Percentiles rank a stretch among this genome's conserved stretches.
Evolutionary conservation across 441 rosid genomes (phyloP).

Genomic region (Erysimum pusillum): DNA sequence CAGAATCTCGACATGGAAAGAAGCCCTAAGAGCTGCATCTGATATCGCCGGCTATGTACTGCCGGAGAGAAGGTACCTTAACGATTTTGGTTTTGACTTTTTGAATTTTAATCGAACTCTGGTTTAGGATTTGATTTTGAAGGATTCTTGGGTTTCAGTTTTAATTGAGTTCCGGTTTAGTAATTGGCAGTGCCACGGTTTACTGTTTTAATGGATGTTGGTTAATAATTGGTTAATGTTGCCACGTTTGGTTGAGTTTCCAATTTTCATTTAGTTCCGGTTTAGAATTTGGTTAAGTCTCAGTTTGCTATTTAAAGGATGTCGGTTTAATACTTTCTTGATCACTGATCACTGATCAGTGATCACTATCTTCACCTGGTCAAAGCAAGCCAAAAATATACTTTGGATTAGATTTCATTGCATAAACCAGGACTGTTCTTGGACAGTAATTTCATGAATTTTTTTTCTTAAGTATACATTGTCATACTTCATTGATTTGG

Average conservation of each 20-base stretch:
- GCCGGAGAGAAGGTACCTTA: conserved; percentile 33
- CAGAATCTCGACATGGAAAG: conserved; percentile 33
- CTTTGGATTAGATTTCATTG: neutral
- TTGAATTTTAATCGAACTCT: neutral
- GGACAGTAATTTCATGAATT: no score
- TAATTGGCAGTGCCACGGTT: neutral
- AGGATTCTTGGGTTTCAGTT: neutral
- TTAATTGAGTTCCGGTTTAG: neutral
- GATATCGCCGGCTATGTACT: conserved; percentile 35
- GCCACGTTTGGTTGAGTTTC: no score
- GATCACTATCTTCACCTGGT: no score
- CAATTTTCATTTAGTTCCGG: no score
- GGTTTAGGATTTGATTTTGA: neutral
- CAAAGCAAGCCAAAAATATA: no score
- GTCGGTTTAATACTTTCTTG: no score
- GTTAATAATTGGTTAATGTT: no score
- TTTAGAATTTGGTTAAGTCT: no score
- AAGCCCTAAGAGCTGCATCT: conserved; percentile 32
- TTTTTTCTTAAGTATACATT: no score
- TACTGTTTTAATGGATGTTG: neutral
- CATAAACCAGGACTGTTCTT: neutral
- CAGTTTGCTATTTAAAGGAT: no score
- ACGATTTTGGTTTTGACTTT: neutral
- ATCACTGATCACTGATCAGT: no score
- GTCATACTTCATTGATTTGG: neutral